phyloP scores from a whole-genome alignment of 805 yeast genomes.

The Lachancea kluyveri region DNA sequence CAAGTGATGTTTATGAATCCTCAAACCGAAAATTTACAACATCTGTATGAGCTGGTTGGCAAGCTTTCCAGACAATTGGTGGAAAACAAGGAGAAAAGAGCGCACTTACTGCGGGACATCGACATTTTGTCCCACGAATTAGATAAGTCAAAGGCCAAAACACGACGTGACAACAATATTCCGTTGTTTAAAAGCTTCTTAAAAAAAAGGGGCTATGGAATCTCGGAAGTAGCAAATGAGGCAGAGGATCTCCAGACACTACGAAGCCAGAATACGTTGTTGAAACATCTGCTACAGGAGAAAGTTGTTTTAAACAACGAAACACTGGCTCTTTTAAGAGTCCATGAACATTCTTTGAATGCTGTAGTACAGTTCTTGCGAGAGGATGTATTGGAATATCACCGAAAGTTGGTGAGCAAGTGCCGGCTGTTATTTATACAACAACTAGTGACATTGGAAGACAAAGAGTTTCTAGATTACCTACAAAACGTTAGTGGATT shows the following conservation, averaged over 20 bases:
- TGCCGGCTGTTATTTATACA: slow-evolving; percentile 10
- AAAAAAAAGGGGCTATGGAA: slow-evolving; percentile 8
- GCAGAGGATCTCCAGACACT: slow-evolving; percentile 3
- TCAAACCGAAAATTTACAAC: slow-evolving; percentile 23
- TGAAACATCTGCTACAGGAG: slow-evolving; percentile 10
- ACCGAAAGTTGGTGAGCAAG: slow-evolving; percentile 7
- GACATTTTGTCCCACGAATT: slow-evolving; percentile 17
- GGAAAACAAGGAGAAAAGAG: slow-evolving; percentile 17
- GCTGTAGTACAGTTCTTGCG: slow-evolving; percentile 16
- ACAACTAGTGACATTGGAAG: slow-evolving; percentile 17
- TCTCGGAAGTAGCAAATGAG: not conserved
- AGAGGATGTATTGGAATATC: slow-evolving; percentile 14
- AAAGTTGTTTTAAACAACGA: slow-evolving; percentile 9
- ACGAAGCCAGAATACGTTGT: slow-evolving; percentile 11
- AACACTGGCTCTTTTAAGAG: slow-evolving; percentile 13
- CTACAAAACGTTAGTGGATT: slow-evolving; percentile 15
- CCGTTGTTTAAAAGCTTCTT: slow-evolving; percentile 15
- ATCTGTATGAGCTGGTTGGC: slow-evolving; percentile 20
- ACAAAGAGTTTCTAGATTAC: slow-evolving; percentile 17
- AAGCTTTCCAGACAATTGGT: slow-evolving; percentile 14
- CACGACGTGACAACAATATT: slow-evolving; percentile 15
- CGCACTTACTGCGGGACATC: slow-evolving; percentile 13
- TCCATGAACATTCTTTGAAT: slow-evolving; percentile 17
- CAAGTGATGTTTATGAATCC: slow-evolving; percentile 24
- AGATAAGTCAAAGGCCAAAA: too few relatives aligned